phyloP scores from a whole-genome alignment of 1,139 yeast genomes.

The Geotrichum europaeum region DNA sequence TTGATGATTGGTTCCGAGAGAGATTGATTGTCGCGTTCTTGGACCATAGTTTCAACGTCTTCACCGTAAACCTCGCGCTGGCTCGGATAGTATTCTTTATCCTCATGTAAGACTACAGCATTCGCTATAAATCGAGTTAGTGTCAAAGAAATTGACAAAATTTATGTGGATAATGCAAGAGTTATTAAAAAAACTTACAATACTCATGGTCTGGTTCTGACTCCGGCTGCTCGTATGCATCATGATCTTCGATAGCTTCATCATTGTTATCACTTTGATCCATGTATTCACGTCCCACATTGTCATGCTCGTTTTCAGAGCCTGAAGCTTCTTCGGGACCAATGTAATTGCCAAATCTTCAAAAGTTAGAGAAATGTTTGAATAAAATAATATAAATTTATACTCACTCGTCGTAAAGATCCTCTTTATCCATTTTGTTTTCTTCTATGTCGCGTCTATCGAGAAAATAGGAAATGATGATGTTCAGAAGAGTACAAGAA shows the following conservation, averaged over 20 bases:
- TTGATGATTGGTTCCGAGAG: conserved; percentile 60
- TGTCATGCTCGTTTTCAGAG: conserved; percentile 12
- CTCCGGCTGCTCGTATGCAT: conserved; percentile 5
- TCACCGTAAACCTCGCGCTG: conserved; percentile 45
- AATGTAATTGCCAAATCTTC: conserved; percentile 58
- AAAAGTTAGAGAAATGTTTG: conserved; percentile 23
- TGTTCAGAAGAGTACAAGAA: neutral
- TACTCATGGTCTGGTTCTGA: conserved; percentile 9
- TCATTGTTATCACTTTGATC: conserved; percentile 13
- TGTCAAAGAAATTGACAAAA: neutral
- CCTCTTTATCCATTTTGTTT: conserved; percentile 38
- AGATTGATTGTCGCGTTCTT: conserved; percentile 50
- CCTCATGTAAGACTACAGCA: conserved; percentile 42
- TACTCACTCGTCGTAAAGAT: conserved; percentile 61
- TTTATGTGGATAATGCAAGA: neutral
- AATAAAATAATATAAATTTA: neutral
- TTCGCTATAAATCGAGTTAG: conserved; percentile 7
- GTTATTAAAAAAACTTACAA: conserved; percentile 15
- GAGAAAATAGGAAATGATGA: neutral
- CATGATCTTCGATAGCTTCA: conserved; percentile 11
- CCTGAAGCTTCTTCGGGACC: conserved; percentile 36
- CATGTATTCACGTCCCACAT: conserved; percentile 12
- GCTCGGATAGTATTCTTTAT: conserved; percentile 41
- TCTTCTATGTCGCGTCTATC: neutral
- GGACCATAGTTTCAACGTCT: conserved; percentile 60